phyloP scores from a whole-genome alignment of 2,329 filamentous ascomycete species.

The Cercospora citrullina region DNA sequence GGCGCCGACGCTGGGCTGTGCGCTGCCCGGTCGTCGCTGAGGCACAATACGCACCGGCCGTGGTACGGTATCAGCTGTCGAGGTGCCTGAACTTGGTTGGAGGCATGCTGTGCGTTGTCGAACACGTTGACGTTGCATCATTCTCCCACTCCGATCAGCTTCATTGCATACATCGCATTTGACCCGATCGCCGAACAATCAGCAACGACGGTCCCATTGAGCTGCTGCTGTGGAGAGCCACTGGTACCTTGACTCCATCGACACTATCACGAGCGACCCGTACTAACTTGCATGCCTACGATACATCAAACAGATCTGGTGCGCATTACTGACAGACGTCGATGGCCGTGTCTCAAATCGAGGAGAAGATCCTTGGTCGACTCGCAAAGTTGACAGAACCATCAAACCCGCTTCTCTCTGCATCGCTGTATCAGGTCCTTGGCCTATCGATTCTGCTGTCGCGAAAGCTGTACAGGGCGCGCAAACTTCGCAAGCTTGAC shows the following conservation, averaged over 20 bases:
- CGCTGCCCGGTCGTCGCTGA: not conserved
- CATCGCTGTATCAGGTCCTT: conserved; percentile 84
- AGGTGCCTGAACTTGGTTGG: conserved; percentile 14
- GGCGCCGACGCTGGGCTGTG: not conserved
- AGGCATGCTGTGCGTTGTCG: conserved; percentile 22
- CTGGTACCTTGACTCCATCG: not conserved
- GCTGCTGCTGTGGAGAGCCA: not conserved
- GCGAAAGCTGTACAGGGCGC: conserved; percentile 76
- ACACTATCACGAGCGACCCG: not conserved
- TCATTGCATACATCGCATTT: not conserved
- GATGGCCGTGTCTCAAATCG: conserved; percentile 96
- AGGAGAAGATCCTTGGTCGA: conserved; percentile 93
- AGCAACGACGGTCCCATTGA: not conserved
- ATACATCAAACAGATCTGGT: not conserved
- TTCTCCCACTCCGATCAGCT: not conserved
- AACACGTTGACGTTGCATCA: conserved; percentile 2
- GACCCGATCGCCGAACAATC: not conserved
- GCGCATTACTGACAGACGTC: conserved; percentile 18
- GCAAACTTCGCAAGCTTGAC: conserved; percentile 80
- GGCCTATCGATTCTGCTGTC: conserved; percentile 88
- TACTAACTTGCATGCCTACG: not conserved
- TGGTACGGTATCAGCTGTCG: conserved; percentile 10
- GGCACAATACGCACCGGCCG: conserved; percentile 1
- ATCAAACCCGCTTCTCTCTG: conserved; percentile 76
- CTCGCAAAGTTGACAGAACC: conserved; percentile 77